Evolutionary conservation across 768 basidiomycete species (phyloP), one percentile per base, ranked within the genome.

Genomic region (Coprinellus aureogranulatus): DNA sequence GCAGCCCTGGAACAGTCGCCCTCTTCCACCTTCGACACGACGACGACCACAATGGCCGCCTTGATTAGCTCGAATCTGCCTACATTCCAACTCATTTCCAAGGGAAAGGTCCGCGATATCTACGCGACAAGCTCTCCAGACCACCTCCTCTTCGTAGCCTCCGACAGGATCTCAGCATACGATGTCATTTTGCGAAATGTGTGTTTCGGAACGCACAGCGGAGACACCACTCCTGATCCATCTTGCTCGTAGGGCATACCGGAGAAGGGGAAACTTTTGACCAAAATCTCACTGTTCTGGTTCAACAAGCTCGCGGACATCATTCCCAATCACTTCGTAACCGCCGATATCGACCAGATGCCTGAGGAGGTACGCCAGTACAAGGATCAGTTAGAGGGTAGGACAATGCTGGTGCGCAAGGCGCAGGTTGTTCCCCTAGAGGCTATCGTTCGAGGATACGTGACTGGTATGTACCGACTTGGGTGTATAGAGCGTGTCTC

Each of bases 51-150:
- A 12, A 68, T 66, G 68, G 30, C 65, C 40, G 75, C 83, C 8
- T 68, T 88, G 27, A 79, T 81, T 41, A 71, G 80, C 50, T 83
- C 86, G 4, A 64, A 87, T 64, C 74, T 90, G 3, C 82, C 84
- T 20, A 77, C 69, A 25, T 79, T 97, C 51, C 81, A 75, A 25
- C 75, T 98, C 2, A 58, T 98, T 30, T 94, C 93, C 1, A 85
- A 81, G 69, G 97, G 97, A 57, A 99, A 99, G 81, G 97, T 99
- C 22, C 86, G 97, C 56, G 96, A 98, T 72, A 88, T 99, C 67
- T 98, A 99, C 74, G 65, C 82, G 30, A 87, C 85, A 12, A 86
- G 88, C 4, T 85, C 84, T 5, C 79, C 82, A 22, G 80, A 86
- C 53, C 81, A 84, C 62, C 81, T 99, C 20, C 81, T 99, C 41